Evolutionary conservation across 352 stramenopile genomes (phyloP).

Genomic region (Phytopythium boreale): DNA sequence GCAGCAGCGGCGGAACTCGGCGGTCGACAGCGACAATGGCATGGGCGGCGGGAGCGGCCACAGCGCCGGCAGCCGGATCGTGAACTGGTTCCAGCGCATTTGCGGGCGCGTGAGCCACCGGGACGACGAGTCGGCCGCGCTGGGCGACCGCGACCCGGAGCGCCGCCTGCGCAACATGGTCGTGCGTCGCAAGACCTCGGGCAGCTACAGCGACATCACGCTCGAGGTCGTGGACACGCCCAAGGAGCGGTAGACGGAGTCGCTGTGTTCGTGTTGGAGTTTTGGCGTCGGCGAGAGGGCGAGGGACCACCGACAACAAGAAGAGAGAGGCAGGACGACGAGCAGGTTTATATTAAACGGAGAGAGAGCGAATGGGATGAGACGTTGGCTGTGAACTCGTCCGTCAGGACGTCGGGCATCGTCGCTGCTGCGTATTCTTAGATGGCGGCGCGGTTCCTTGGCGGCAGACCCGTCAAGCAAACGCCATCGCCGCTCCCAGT

Average conservation of each 20-base stretch:
- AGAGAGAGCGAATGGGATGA: background rate
- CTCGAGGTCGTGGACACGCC: constrained; percentile 70
- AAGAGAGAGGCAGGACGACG: background rate
- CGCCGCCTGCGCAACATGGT: constrained; percentile 62
- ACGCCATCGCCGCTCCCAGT: too few relatives aligned
- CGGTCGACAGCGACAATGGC: constrained; percentile 22
- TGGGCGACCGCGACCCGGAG: constrained; percentile 64
- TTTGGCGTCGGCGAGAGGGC: background rate
- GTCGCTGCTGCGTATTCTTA: background rate
- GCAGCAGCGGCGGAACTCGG: constrained; percentile 44
- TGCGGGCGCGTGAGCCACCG: constrained; percentile 17
- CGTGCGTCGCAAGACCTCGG: constrained; percentile 59
- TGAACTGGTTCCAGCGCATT: constrained; percentile 43
- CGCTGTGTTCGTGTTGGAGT: constrained; percentile 4
- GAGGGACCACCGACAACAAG: background rate
- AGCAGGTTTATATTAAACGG: background rate
- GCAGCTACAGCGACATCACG: constrained; percentile 79
- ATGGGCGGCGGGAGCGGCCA: constrained; percentile 8
- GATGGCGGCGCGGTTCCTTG: background rate
- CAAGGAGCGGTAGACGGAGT: constrained; percentile 24
- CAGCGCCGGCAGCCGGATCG: constrained; percentile 34
- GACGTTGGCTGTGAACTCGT: background rate
- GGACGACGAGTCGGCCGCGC: constrained; percentile 21
- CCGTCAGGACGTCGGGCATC: background rate
- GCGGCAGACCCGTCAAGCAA: background rate